These are phyloP conservation scores for Tolypocladium sp. DNA, from an alignment of 2,329 filamentous ascomycete species.

Conservation along the genomic window DNA sequence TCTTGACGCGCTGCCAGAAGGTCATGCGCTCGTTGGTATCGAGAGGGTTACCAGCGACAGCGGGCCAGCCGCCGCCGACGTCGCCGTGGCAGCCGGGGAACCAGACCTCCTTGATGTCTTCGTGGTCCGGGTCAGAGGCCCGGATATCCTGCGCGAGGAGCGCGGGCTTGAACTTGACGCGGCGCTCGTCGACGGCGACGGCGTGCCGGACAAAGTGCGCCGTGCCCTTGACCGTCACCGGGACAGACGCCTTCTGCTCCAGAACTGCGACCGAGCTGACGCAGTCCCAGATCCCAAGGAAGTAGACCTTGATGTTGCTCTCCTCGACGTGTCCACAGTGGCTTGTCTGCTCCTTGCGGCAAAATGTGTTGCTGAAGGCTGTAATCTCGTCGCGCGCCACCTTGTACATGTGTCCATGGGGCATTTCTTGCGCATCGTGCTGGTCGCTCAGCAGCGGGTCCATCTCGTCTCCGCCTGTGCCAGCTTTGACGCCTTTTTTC, in stretches of 20 bases:
- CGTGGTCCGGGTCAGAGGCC: conserved; percentile 13
- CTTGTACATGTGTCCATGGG: background rate
- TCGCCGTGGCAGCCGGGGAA: conserved; percentile 46
- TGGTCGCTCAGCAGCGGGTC: background rate
- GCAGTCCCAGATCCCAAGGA: conserved; percentile 47
- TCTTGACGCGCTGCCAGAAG: conserved; percentile 24
- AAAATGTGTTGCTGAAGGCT: conserved; percentile 39
- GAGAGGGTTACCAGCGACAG: conserved; percentile 14
- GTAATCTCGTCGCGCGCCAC: conserved; percentile 25
- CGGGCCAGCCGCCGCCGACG: conserved; percentile 43
- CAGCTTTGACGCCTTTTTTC: background rate
- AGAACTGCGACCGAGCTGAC: conserved; percentile 40
- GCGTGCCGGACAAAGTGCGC: conserved; percentile 40
- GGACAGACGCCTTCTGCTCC: conserved; percentile 26
- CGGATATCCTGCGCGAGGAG: conserved; percentile 33
- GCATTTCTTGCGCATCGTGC: background rate
- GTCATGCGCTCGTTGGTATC: conserved; percentile 16
- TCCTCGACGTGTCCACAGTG: conserved; percentile 3
- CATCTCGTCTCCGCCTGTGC: background rate
- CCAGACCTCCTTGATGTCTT: conserved; percentile 42
- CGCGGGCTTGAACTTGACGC: conserved; percentile 45
- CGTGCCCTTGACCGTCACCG: conserved; percentile 27
- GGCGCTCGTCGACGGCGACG: conserved; percentile 42
- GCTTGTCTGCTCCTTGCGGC: conserved; percentile 22
- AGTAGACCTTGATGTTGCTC: conserved; percentile 37